Base-by-base conservation (phyloP, 768 basidiomycete species). In the Gymnopilus junonius region DNA sequence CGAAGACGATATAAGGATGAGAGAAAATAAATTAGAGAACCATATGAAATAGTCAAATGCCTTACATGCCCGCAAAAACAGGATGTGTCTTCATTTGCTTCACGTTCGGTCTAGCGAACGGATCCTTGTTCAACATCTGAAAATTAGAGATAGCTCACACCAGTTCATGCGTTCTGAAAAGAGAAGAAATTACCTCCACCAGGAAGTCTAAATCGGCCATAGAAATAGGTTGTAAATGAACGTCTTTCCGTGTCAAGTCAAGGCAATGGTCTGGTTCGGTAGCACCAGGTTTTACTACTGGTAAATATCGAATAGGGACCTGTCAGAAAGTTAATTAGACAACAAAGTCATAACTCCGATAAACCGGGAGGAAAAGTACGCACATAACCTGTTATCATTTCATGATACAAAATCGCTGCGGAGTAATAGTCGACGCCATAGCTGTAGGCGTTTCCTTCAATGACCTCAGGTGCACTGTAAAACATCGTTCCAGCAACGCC, bases 391-490 rank as follows among this genome's bases (percentile, higher is more conserved):
- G 70, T 71, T 12, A 69, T 42, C 68, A 71, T 69, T 31, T 69
- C 68, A 54, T 71, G 68, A 50, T 65, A 67, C 10, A 69, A 32
- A 2, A 69, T 64, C 1, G 63, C 70, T 62, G 68, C 61, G 7
- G 68, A 67, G 25, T 69, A 71, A 35, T 68, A 71, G 29, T 71
- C 70, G 29, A 69, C 65, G 2, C 68, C 70, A 50, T 69, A 71
- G 53, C 68, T 69, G 74, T 97, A 98, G 68, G 87, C 86, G 72
- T 87, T 80, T 15, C 94, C 93, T 56, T 91, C 88, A 65, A 96
- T 91, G 70, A 99, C 94, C 78, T 99, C 95, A 1, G 96, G 96
- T 69, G 91, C 92, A 7, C 95, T 95, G 67, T 99, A 99, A 75
- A 96, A 95, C 62, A 95, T 94, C 65, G 92, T 93, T 4, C 96